Conservation (phyloP, 1,139 yeast genomes). For the Candida glucosophila region DNA sequence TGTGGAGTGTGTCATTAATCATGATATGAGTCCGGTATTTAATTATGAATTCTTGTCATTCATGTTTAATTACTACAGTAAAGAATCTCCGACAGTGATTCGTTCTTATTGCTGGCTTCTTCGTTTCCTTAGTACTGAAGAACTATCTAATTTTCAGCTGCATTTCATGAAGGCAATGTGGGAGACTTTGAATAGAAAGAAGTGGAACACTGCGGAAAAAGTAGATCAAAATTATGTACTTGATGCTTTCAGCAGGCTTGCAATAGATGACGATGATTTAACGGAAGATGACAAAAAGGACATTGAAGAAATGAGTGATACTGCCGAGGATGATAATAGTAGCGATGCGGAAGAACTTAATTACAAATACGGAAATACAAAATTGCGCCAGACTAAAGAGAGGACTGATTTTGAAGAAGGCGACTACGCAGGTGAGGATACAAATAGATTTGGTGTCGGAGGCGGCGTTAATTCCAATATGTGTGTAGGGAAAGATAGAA, state of each 20-base stretch:
- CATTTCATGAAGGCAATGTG: constrained; percentile 47
- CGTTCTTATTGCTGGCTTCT: constrained; percentile 54
- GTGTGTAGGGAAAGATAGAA: constrained; percentile 67
- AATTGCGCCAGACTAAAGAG: too few relatives aligned
- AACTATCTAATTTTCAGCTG: constrained; percentile 43
- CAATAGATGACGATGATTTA: constrained; percentile 16
- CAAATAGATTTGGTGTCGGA: too few relatives aligned
- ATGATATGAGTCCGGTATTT: constrained; percentile 58
- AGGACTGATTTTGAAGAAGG: too few relatives aligned
- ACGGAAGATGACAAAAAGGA: constrained; percentile 7
- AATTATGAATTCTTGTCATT: constrained; percentile 51
- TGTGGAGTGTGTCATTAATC: constrained; percentile 37
- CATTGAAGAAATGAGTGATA: constrained; percentile 11
- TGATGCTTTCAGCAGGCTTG: constrained; percentile 21
- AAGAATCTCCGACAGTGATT: constrained; percentile 12
- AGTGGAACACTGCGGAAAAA: constrained; percentile 10
- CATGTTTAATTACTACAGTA: constrained; percentile 48
- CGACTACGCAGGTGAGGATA: too few relatives aligned
- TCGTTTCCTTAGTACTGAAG: constrained; percentile 36
- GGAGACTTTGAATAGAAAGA: constrained; percentile 46
- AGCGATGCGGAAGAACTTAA: neutral
- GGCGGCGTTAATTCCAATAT: constrained; percentile 54
- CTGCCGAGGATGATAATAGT: constrained; percentile 12
- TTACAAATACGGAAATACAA: too few relatives aligned
- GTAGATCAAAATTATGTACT: constrained; percentile 15